Conservation (phyloP, 2,329 filamentous ascomycete species). For the Chaetothyriales sp. region DNA sequence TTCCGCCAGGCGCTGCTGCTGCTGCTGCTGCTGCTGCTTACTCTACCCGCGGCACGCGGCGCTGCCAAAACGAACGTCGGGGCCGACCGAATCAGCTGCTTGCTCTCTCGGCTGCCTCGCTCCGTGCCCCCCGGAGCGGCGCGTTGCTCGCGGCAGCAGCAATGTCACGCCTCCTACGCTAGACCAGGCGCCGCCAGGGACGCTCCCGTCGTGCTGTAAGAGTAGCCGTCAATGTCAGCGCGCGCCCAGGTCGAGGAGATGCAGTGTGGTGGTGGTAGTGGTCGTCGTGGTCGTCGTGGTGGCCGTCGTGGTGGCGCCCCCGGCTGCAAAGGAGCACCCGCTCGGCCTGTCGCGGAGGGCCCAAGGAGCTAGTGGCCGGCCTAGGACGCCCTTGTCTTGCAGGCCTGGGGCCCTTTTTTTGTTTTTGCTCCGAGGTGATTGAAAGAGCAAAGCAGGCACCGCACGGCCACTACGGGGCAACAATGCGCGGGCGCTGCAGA, state of each 20-base stretch:
- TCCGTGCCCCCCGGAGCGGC: background rate
- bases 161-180: background rate
- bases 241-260: background rate
- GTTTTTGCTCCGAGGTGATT: background rate
- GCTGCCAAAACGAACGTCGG: background rate
- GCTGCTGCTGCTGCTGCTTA: slow-evolving; percentile 4
- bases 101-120: background rate
- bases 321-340: background rate
- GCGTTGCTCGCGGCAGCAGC: background rate
- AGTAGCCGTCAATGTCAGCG: background rate
- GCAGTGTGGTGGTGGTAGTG: background rate
- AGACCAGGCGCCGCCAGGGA: background rate
- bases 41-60: slow-evolving; percentile 1
- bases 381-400: background rate
- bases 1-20: slow-evolving; percentile 1
- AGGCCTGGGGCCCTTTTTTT: background rate
- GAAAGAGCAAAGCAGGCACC: background rate
- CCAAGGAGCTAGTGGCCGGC: background rate
- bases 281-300: too few species aligned
- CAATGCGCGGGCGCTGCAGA: background rate
- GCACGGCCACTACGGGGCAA: background rate
- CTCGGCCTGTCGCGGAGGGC: background rate
- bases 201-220: background rate
- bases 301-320: background rate
- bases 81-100: background rate